phyloP scores from a whole-genome alignment of 1,139 yeast species.

The Yarrowia galli region DNA sequence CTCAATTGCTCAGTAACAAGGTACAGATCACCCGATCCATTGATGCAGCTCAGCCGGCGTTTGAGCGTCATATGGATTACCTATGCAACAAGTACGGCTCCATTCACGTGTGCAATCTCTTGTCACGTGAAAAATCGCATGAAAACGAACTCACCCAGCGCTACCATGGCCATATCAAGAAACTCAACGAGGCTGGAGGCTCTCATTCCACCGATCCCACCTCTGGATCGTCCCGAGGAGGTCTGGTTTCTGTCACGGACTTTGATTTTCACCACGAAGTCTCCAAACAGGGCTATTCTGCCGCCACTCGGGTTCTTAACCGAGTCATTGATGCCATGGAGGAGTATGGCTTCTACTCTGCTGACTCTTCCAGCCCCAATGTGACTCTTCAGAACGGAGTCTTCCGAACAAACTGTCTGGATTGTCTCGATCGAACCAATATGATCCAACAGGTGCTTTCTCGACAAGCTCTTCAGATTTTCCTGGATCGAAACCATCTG shows the following conservation, averaged over 20 bases:
- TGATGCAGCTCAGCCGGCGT: slow-evolving; percentile 93
- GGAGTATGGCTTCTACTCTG: slow-evolving; percentile 81
- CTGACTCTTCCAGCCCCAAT: slow-evolving; percentile 57
- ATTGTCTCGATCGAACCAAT: slow-evolving; percentile 94
- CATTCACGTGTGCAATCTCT: slow-evolving; percentile 81
- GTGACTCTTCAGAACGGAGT: slow-evolving; percentile 85
- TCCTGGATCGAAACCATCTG: slow-evolving; percentile 61
- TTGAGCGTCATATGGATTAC: slow-evolving; percentile 77
- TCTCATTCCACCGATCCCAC: slow-evolving; percentile 40
- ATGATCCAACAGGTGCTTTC: slow-evolving; percentile 89
- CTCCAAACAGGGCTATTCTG: slow-evolving; percentile 83
- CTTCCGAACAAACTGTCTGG: slow-evolving; percentile 91
- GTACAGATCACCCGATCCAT: slow-evolving; percentile 84
- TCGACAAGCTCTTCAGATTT: slow-evolving; percentile 67
- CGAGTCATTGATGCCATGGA: slow-evolving; percentile 68
- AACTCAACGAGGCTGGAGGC: slow-evolving; percentile 30
- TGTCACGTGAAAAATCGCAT: slow-evolving; percentile 72
- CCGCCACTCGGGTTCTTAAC: slow-evolving; percentile 76
- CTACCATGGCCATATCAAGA: slow-evolving; percentile 62
- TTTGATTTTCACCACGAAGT: slow-evolving; percentile 96
- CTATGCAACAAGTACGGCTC: slow-evolving; percentile 80
- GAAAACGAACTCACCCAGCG: slow-evolving; percentile 77
- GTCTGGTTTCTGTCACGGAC: slow-evolving; percentile 61
- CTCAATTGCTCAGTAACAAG: slow-evolving; percentile 76
- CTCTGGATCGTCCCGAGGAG: slow-evolving; percentile 54